These are phyloP conservation scores for Sporisorium sorghi DNA, from an alignment of 1,284 basidiomycete genomes.

Conservation along the genomic window DNA sequence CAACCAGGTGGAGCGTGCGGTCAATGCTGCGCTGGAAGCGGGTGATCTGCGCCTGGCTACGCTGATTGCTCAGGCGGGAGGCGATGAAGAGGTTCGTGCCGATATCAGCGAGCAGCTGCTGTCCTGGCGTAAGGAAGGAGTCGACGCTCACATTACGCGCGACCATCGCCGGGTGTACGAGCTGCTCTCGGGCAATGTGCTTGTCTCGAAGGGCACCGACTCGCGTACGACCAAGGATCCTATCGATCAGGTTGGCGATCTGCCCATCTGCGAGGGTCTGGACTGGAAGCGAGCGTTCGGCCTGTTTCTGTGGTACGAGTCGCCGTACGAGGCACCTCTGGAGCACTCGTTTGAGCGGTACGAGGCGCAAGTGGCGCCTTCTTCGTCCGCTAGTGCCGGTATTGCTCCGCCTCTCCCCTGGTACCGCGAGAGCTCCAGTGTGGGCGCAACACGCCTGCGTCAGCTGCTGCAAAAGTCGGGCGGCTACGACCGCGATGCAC, in stretches of 20 bases:
- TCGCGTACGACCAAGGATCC: constrained; percentile 71
- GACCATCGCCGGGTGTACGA: constrained; percentile 85
- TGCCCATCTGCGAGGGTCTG: constrained; percentile 81
- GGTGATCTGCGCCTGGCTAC: constrained; percentile 88
- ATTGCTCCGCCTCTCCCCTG: constrained; percentile 68
- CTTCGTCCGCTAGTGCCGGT: constrained; percentile 23
- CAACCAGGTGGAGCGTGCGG: constrained; percentile 86
- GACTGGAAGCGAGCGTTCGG: constrained; percentile 97
- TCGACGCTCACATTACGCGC: constrained; percentile 79
- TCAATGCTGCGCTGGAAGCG: constrained; percentile 79
- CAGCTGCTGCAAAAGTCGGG: constrained; percentile 49
- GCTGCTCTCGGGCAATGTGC: constrained; percentile 83
- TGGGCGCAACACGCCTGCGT: constrained; percentile 53
- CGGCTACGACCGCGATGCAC: constrained; percentile 74
- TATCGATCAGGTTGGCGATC: constrained; percentile 76
- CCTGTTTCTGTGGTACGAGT: constrained; percentile 88
- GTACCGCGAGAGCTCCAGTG: constrained; percentile 58
- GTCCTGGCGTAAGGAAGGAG: constrained; percentile 84
- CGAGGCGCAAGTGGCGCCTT: constrained; percentile 70
- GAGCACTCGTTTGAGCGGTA: constrained; percentile 80
- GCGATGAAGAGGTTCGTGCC: constrained; percentile 80
- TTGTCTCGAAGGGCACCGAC: constrained; percentile 74
- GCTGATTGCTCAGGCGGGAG: constrained; percentile 88
- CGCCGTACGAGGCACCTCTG: constrained; percentile 79
- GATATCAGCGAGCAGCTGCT: constrained; percentile 83